These are phyloP conservation scores for Podila epigama DNA, from an alignment of 192 early-diverging fungal genomes.

Conservation along the genomic window DNA sequence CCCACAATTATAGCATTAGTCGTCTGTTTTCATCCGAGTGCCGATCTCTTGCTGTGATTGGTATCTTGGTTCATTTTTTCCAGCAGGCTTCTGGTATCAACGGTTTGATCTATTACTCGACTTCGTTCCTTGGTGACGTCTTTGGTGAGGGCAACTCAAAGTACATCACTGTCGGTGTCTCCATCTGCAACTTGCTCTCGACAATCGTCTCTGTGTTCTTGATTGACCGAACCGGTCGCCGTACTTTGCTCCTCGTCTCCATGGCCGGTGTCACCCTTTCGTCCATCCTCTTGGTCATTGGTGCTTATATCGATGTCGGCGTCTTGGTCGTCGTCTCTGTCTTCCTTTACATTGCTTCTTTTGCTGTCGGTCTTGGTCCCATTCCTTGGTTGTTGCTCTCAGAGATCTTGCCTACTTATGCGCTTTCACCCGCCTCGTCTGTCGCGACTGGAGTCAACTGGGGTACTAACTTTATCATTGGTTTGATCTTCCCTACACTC, in stretches of 20 bases:
- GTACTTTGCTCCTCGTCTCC: conserved; percentile 68
- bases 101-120: conserved; percentile 87
- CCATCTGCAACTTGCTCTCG: conserved; percentile 64
- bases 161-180: conserved; percentile 66
- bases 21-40: conserved; percentile 66
- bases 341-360: conserved; percentile 78
- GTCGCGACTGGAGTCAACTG: conserved; percentile 82
- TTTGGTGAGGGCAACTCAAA: conserved; percentile 63
- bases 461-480: conserved; percentile 57
- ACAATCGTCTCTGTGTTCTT: conserved; percentile 65
- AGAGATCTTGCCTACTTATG: conserved; percentile 80
- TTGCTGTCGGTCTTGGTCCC: conserved; percentile 82
- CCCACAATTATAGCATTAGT: conserved; percentile 54
- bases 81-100: conserved; percentile 91
- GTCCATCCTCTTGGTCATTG: conserved; percentile 70
- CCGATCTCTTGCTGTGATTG: conserved; percentile 66
- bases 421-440: conserved; percentile 72
- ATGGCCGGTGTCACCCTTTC: conserved; percentile 67
- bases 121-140: conserved; percentile 76
- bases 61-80: conserved; percentile 70
- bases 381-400: conserved; percentile 85
- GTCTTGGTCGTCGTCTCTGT: conserved; percentile 69
- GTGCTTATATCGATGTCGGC: conserved; percentile 59
- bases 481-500: conserved; percentile 53
- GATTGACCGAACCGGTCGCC: conserved; percentile 74